Percentiles rank a stretch among this genome's conserved stretches.
Conservation (phyloP, 2,329 filamentous ascomycete genomes). For the Hypoxylon sp. region DNA sequence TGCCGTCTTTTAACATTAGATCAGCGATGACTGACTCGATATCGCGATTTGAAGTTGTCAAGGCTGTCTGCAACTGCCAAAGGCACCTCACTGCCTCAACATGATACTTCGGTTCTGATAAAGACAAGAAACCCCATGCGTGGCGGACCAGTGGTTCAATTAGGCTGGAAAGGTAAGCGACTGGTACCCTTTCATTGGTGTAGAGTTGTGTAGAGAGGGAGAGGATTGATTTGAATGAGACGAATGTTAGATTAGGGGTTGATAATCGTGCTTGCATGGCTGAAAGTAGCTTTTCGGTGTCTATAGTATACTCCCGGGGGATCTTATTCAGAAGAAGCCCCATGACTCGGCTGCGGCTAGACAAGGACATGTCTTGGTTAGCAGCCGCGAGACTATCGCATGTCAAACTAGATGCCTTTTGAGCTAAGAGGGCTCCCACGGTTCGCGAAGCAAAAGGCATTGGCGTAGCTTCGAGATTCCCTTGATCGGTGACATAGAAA, state of each 20-base stretch:
- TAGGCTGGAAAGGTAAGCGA: constrained; percentile 65
- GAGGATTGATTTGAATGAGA: constrained; percentile 65
- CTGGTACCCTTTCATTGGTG: constrained; percentile 59
- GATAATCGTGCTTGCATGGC: constrained; percentile 61
- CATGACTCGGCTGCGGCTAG: constrained; percentile 67
- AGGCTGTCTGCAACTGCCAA: constrained; percentile 82
- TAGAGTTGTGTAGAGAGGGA: constrained; percentile 67
- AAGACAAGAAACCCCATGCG: constrained; percentile 83
- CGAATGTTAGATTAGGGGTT: constrained; percentile 55
- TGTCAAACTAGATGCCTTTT: constrained; percentile 64
- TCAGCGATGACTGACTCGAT: constrained; percentile 81
- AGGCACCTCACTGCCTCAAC: constrained; percentile 89
- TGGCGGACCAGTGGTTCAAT: constrained; percentile 74
- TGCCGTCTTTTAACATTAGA: constrained; percentile 68
- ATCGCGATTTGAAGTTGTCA: constrained; percentile 72
- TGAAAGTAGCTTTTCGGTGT: constrained; percentile 58
- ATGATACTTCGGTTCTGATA: constrained; percentile 88
- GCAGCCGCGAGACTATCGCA: constrained; percentile 56
- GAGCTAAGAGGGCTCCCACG: constrained; percentile 69
- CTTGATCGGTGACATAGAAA: constrained; percentile 77
- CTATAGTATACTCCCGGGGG: constrained; percentile 54
- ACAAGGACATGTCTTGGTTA: constrained; percentile 57
- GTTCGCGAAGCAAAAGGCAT: constrained; percentile 66
- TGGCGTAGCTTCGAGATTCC: constrained; percentile 69
- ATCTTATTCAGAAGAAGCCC: constrained; percentile 65